A percentile compares a stretch with the other conserved stretches of the same genome.
phyloP scores from a whole-genome alignment of 805 yeast genomes.

The Suhomyces sp. region DNA sequence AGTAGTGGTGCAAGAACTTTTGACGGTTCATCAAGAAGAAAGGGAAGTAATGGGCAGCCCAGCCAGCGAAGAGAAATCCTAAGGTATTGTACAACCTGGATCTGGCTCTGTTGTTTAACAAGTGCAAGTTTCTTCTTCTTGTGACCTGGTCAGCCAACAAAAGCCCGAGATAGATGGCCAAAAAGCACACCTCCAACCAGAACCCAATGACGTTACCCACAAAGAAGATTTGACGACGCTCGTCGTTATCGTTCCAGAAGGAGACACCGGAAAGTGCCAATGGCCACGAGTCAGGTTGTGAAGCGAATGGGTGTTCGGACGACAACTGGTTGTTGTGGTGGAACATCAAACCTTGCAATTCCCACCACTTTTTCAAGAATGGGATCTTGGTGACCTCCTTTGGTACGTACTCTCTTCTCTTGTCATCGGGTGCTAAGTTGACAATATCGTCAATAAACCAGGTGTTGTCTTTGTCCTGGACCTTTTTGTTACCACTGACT shows the following conservation, averaged over 20 bases:
- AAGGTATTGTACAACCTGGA: constrained; percentile 73
- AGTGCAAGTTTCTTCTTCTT: constrained; percentile 62
- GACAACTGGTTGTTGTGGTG: constrained; percentile 84
- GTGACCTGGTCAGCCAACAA: constrained; percentile 73
- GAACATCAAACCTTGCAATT: constrained; percentile 86
- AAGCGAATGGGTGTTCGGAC: constrained; percentile 92
- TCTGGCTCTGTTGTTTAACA: constrained; percentile 60
- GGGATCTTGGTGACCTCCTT: constrained; percentile 61
- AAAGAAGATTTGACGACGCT: constrained; percentile 76
- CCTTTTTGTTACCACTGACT: constrained; percentile 89
- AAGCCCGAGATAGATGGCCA: constrained; percentile 62
- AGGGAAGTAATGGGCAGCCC: constrained; percentile 88
- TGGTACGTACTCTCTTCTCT: constrained; percentile 62
- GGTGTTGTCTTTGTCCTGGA: constrained; percentile 59
- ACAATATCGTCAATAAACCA: constrained; percentile 78
- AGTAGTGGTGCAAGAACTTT: constrained; percentile 87
- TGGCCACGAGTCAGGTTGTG: constrained; percentile 92
- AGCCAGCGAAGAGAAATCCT: constrained; percentile 81
- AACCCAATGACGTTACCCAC: constrained; percentile 89
- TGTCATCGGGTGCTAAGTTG: constrained; percentile 50
- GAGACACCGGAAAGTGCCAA: constrained; percentile 86
- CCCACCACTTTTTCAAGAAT: constrained; percentile 85
- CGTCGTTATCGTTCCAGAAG: constrained; percentile 80
- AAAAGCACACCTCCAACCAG: constrained; percentile 72
- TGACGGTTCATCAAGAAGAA: constrained; percentile 92